phyloP scores from a whole-genome alignment of 1,284 basidiomycete species.

The Fistulina hepatica region DNA sequence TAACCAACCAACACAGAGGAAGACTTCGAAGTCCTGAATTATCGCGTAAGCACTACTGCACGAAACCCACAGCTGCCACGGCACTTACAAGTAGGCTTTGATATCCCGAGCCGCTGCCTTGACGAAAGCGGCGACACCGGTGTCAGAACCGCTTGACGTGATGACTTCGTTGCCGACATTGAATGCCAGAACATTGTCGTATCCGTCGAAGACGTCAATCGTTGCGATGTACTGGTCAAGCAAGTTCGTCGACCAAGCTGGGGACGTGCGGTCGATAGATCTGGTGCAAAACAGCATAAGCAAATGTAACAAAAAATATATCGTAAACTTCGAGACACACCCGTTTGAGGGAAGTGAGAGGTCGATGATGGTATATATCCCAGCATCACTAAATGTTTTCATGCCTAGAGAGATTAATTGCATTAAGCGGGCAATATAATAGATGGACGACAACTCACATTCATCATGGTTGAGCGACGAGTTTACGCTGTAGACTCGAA shows the following conservation, averaged over 20 bases:
- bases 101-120: constrained; percentile 87
- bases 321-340: constrained; percentile 1
- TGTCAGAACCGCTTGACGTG: constrained; percentile 36
- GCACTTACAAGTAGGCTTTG: constrained; percentile 69
- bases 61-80: background rate
- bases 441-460: too few species aligned
- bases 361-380: constrained; percentile 89
- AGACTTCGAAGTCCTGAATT: constrained; percentile 48
- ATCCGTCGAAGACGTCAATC: constrained; percentile 70
- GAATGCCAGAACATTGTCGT: constrained; percentile 75
- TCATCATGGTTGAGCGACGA: constrained; percentile 72
- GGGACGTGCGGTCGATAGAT: constrained; percentile 67
- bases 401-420: too few species aligned
- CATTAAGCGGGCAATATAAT: too few species aligned
- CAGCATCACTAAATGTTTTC: constrained; percentile 62
- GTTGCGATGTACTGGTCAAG: constrained; percentile 70
- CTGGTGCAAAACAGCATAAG: constrained; percentile 44
- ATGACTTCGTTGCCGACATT: constrained; percentile 91
- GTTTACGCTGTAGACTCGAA: constrained; percentile 82
- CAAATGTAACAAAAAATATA: background rate
- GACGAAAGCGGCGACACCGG: constrained; percentile 65
- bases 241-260: constrained; percentile 79
- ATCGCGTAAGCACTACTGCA: constrained; percentile 6
- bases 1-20: constrained; percentile 73
- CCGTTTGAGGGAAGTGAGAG: constrained; percentile 50